Evolutionary conservation across 2,329 filamentous ascomycete species (phyloP).

Genomic region (Podosphaera fusca): DNA sequence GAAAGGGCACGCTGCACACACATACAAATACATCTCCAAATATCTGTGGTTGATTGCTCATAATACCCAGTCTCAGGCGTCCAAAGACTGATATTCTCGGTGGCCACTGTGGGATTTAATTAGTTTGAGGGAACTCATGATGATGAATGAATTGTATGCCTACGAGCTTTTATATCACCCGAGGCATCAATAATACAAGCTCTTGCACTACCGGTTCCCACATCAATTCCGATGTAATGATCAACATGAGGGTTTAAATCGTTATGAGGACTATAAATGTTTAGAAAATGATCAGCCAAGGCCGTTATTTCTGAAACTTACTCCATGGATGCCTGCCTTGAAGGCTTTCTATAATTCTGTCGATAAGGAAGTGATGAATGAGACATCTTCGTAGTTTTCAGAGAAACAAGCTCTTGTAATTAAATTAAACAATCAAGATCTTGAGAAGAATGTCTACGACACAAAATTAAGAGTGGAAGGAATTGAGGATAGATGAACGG

Average conservation of each 20-base stretch:
- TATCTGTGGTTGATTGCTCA: conserved; percentile 95
- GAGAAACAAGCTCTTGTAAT: not conserved
- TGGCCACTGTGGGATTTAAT: conserved; percentile 24
- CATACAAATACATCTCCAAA: conserved; percentile 84
- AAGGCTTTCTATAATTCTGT: conserved; percentile 14
- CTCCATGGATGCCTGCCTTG: conserved; percentile 16
- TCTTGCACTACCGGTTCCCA: conserved; percentile 83
- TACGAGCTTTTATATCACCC: conserved; percentile 55
- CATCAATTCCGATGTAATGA: conserved; percentile 69
- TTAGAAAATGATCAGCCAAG: conserved; percentile 2
- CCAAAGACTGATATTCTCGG: conserved; percentile 60
- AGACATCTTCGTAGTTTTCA: conserved; percentile 2
- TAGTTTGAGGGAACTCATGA: not conserved
- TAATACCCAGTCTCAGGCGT: conserved; percentile 56
- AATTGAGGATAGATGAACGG: not conserved
- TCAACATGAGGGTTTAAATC: conserved; percentile 22
- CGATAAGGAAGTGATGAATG: conserved; percentile 8
- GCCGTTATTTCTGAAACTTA: conserved; percentile 5
- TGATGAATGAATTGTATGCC: conserved; percentile 1
- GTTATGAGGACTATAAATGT: conserved; percentile 13
- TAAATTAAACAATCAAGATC: not conserved
- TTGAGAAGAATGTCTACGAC: not conserved
- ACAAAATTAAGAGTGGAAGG: not conserved
- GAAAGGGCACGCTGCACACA: conserved; percentile 65
- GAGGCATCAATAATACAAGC: conserved; percentile 86